These are phyloP conservation scores for Hanseniaspora thailandica DNA, from an alignment of 805 yeast species.

Conservation along the genomic window DNA sequence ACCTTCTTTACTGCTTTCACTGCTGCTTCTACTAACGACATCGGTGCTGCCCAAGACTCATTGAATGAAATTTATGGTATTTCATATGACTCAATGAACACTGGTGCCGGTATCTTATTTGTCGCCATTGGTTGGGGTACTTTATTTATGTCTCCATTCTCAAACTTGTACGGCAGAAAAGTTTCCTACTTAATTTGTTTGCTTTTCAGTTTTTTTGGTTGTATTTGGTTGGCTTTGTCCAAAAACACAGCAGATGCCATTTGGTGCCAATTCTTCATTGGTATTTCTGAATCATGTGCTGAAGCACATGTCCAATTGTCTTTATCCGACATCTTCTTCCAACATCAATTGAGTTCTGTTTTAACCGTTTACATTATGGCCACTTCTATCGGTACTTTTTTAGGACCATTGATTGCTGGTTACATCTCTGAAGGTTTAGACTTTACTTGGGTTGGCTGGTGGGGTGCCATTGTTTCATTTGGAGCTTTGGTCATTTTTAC, in stretches of 20 bases:
- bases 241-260: conserved; percentile 48
- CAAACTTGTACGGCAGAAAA: conserved; percentile 59
- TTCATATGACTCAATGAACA: conserved; percentile 57
- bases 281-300: conserved; percentile 66
- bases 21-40: conserved; percentile 63
- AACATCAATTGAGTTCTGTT: conserved; percentile 63
- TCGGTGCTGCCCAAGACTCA: conserved; percentile 59
- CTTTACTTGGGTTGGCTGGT: conserved; percentile 72
- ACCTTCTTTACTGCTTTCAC: conserved; percentile 54
- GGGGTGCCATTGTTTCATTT: conserved; percentile 55
- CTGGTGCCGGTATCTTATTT: conserved; percentile 71
- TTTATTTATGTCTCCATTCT: conserved; percentile 52
- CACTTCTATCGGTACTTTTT: conserved; percentile 62
- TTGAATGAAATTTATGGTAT: conserved; percentile 50
- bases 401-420: conserved; percentile 72
- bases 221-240: conserved; percentile 57
- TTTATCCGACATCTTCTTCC: conserved; percentile 61
- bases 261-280: conserved; percentile 70
- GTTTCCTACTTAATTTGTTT: conserved; percentile 52
- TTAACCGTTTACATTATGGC: conserved; percentile 65
- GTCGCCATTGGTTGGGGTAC: conserved; percentile 56
- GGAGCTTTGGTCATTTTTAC: conserved; percentile 42
- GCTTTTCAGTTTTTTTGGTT: conserved; percentile 48
- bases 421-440: conserved; percentile 46
- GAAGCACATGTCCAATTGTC: conserved; percentile 61